Evolutionary conservation across 441 rosid genomes (phyloP), one percentile per base, ranked within the genome.

Genomic region (Erysimum cheiri): DNA sequence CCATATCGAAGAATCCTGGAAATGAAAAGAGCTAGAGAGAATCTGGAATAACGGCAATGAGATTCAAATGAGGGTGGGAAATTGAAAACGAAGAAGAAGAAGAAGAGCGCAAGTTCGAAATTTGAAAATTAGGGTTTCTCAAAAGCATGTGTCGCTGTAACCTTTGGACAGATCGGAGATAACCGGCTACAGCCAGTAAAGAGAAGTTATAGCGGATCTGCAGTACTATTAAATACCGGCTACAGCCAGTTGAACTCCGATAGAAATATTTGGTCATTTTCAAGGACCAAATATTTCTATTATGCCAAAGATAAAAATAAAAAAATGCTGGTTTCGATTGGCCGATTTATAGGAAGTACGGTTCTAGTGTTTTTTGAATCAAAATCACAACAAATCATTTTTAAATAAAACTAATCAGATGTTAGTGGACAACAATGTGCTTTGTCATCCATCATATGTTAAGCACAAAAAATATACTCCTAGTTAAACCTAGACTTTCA

Each of bases 121-220:
- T 89, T 89, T 81, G 71, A 85, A 92, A 92, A 82, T 78, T 77
- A 73, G 77, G 77, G 71, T 14, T 59, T 67, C 11, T 60, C 29
- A 22, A 32, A 60, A 37, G 73, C 53, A 14, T 40, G 68, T 56
- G 39, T 5, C 2, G 12, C 33, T 49, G 35, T 10, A 7, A 2
- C 17, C 35, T 48, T 57, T 22, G 29, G 13, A 17, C 29, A 60
- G 52, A 44, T 36, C 17, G 44, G 36, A 44, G 52, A 46, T 44
- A 7, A 68, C 78, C 37, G 69, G 73, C 59, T 69, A 47, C 29
- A 74, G 54, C 65, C 73, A 5, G 78, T 67, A 36, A 35, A 36
- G 2, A 5, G 8, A 31, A 56, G 59, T 15, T 11, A 61, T 22
- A 50, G 40, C 33, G 32, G n/a, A 17, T 55, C 56, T 4, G 22